Base-by-base conservation (phyloP, 306 rosid genomes). In the Nissolia schottii region DNA sequence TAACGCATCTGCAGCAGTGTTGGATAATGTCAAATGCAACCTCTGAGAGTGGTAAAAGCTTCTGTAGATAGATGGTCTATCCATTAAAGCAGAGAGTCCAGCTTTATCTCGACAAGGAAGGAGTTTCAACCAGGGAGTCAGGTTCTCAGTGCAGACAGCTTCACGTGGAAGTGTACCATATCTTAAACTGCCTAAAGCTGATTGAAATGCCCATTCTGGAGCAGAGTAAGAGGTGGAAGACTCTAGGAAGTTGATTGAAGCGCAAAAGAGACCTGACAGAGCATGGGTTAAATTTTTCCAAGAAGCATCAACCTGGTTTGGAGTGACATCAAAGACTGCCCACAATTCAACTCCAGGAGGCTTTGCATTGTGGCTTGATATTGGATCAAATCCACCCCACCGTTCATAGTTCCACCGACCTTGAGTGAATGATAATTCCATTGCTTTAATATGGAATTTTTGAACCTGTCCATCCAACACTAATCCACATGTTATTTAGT, bases 331-430 rank as follows among this genome's bases (percentile, higher is more conserved):
- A 84, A 94, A 94, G 48, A 88, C 88, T 40, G 97, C 99, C 99
- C 96, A 94, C 75, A 94, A 75, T 79, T 94, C 97, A 69, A 91
- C 97, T 70, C 99, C 99, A 29, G 99, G 92, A 81, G 97, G 96
- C 79, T 89, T 91, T 58, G 97, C 96, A 74, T 91, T 89, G 81
- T 63, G 81, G 84, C 97, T 91, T 68, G 97, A 79, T 59, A 94
- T 84, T 51, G 96, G 88, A 78, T 94, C 99, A 76, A 84, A 88
- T 49, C 96, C 99, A 70, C 97, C 99, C 99, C 97, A 94, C 29
- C 79, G 82, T 49, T 91, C 99, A 80, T 94, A 89, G 78, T 86
- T 90, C 99, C 99, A 91, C 43, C 96, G 89, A 69, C 96, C 99
- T 91, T 94, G 96, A 14, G 99, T 91, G 82, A 94, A 94, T 74